phyloP scores from a whole-genome alignment of 441 rosid species.

The Capsella rubella region DNA sequence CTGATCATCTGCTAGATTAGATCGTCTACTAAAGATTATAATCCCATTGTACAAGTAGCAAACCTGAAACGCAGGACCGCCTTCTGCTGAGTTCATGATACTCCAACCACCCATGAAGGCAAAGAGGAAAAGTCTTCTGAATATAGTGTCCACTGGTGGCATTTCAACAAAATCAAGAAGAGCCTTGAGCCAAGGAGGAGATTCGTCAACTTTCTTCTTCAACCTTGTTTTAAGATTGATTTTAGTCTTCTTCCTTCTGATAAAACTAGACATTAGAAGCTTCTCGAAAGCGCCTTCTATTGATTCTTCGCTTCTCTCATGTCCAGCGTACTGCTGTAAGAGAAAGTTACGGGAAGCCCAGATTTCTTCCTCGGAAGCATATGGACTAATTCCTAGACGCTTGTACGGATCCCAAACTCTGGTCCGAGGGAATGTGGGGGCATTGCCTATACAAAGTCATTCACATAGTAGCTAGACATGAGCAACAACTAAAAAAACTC shows the following conservation, averaged over 20 bases:
- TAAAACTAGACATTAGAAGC: conserved; percentile 81
- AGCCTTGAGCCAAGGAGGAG: conserved; percentile 87
- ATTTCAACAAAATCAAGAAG: conserved; percentile 79
- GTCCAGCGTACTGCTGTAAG: conserved; percentile 82
- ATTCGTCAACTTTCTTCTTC: conserved; percentile 92
- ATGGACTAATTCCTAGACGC: conserved; percentile 75
- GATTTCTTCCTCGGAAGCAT: conserved; percentile 92
- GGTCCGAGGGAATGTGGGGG: conserved; percentile 66
- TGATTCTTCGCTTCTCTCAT: conserved; percentile 91
- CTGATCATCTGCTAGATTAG: not conserved
- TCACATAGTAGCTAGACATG: conserved; percentile 15
- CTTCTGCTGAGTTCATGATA: conserved; percentile 93
- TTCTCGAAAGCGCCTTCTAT: conserved; percentile 95
- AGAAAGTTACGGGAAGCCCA: conserved; percentile 98
- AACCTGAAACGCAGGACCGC: conserved; percentile 99
- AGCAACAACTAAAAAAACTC: conserved; percentile 9
- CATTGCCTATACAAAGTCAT: conserved; percentile 53
- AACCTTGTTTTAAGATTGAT: conserved; percentile 81
- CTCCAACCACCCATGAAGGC: conserved; percentile 99
- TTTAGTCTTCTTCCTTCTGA: conserved; percentile 75
- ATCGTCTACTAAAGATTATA: not conserved
- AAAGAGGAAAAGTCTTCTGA: conserved; percentile 90
- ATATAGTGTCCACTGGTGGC: conserved; percentile 76
- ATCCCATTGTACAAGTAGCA: conserved; percentile 40
- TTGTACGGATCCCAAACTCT: conserved; percentile 90